Base-by-base conservation (phyloP, 2,329 filamentous ascomycete species). In the Rutstroemia sp. region DNA sequence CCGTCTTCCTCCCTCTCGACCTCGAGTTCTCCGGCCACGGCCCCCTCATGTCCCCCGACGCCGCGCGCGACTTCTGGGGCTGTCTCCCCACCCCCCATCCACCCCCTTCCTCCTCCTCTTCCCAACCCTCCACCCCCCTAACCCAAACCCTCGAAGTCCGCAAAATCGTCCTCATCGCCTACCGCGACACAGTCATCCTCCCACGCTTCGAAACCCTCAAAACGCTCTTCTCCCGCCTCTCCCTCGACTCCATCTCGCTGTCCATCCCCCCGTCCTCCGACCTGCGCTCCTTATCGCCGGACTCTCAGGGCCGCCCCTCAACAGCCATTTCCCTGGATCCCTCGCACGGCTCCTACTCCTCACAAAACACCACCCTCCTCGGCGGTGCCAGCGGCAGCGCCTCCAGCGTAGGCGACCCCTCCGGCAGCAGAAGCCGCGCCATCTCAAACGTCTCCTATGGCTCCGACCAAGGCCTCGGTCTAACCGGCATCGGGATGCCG, bases 21-120 rank as follows among this genome's bases (percentile, higher is more conserved):
- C 81, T 96, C 10, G 94, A 99, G 69, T 95, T 99, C 69, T 86
- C 89, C 53, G 94, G 92, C 5, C 81, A 81, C 48, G 94, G 94
- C 16, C 77, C 83, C 0, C 80, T 97, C 55, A 86, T 97, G 80
- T 85, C 80, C 0, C 72, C 81, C 0, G 84, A 89, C 5, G 87
- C 95, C 71, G 88, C 92, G 4, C 83, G 85, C 42, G 92, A 97
- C 58, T 96, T 96, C 67, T 97, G 92, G 91, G 88, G 88, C 27
- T 85, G 84, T 6, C 78, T 88, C 17, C 76, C 86, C 46, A 72
- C 72, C 34, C 72, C 68, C 21, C 63, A 68, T 42, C 71, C 70
- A 3, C 40, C 70, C 54, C 68, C 47, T 76, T 70, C 5, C 69
- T 72, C 53, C 4, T 42, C 70, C 54, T 30, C 27, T 3, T 30